phyloP scores from a whole-genome alignment of 2,329 filamentous ascomycete species.

The Alternaria brassicicola region DNA sequence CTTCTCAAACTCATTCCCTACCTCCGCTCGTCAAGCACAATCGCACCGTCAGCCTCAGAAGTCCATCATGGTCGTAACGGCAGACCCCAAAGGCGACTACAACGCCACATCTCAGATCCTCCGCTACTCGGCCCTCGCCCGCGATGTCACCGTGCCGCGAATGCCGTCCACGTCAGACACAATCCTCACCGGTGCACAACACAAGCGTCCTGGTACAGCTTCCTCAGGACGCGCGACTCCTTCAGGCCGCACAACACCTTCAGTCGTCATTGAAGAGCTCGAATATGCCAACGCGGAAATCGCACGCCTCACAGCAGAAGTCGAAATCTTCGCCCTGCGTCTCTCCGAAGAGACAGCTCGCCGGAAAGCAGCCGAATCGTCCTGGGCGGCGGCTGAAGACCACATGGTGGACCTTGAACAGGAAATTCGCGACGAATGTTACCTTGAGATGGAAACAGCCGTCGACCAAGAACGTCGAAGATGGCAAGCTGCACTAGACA shows the following conservation, averaged over 20 bases:
- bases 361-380: slow-evolving; percentile 73
- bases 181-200: slow-evolving; percentile 55
- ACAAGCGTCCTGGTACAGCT: slow-evolving; percentile 40
- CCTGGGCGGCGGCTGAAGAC: slow-evolving; percentile 68
- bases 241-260: slow-evolving; percentile 56
- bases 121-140: slow-evolving; percentile 88
- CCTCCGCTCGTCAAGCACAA: slow-evolving; percentile 54
- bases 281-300: slow-evolving; percentile 84
- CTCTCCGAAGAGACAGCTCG: slow-evolving; percentile 73
- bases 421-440: slow-evolving; percentile 87
- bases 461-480: slow-evolving; percentile 75
- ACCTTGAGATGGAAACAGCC: slow-evolving; percentile 79
- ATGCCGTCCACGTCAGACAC: slow-evolving; percentile 81
- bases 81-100: slow-evolving; percentile 90
- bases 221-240: slow-evolving; percentile 38
- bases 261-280: slow-evolving; percentile 66
- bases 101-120: slow-evolving; percentile 97
- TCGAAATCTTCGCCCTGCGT: slow-evolving; percentile 73
- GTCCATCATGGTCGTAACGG: slow-evolving; percentile 94
- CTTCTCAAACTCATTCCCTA: slow-evolving; percentile 58
- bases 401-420: slow-evolving; percentile 78
- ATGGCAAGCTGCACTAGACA: slow-evolving; percentile 80
- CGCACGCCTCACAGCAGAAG: slow-evolving; percentile 75
- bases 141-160: slow-evolving; percentile 89
- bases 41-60: slow-evolving; percentile 69